Percentiles rank a stretch among this genome's conserved stretches.
Conservation (phyloP, 805 yeast genomes). For the Starmera dryadoides region DNA sequence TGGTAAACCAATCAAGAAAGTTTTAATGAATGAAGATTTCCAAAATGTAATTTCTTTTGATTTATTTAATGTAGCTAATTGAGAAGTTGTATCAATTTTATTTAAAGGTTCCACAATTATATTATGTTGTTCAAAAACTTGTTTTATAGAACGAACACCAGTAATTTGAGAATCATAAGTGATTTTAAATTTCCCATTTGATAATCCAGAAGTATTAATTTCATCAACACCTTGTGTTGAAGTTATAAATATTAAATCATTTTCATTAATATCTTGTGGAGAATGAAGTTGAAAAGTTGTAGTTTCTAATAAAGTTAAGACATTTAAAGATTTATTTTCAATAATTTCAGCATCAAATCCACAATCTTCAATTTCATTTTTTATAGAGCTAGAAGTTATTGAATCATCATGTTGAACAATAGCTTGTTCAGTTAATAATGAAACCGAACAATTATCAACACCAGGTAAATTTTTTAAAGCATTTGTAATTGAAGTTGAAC, state of each 20-base stretch:
- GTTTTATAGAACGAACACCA: constrained; percentile 62
- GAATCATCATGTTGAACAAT: constrained; percentile 37
- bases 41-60: constrained; percentile 68
- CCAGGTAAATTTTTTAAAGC: constrained; percentile 44
- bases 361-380: constrained; percentile 57
- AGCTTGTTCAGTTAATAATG: constrained; percentile 74
- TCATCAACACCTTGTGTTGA: not conserved
- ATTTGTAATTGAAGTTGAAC: constrained; percentile 60
- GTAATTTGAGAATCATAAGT: constrained; percentile 39
- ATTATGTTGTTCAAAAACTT: constrained; percentile 42
- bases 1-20: constrained; percentile 57
- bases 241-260: not conserved
- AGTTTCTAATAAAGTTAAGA: not conserved
- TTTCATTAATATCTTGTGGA: not conserved
- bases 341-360: constrained; percentile 55
- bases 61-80: constrained; percentile 60
- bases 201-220: not conserved
- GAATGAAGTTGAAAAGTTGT: not conserved
- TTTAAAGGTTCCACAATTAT: constrained; percentile 43
- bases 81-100: constrained; percentile 53
- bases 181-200: not conserved
- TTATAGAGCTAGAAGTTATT: constrained; percentile 26
- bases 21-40: constrained; percentile 45
- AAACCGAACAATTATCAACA: constrained; percentile 51
- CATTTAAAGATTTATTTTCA: constrained; percentile 4